These are phyloP conservation scores for Ophiobolus disseminans DNA, from an alignment of 2,329 filamentous ascomycete genomes.

Conservation along the genomic window DNA sequence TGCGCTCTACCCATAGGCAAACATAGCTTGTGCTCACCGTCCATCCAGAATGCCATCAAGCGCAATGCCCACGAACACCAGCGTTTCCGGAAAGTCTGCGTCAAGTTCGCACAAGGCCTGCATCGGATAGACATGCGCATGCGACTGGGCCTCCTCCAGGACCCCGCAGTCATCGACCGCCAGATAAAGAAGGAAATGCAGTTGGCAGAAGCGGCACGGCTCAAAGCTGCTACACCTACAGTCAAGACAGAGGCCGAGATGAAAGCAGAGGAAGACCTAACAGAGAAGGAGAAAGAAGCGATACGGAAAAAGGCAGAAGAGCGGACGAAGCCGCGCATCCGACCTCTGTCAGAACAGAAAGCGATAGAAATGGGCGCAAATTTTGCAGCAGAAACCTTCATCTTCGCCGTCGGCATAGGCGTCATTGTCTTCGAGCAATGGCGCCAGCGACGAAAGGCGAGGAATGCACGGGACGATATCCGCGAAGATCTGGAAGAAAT, in stretches of 20 bases:
- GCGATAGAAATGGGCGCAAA: constrained; percentile 74
- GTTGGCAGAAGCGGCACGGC: constrained; percentile 62
- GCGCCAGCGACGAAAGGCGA: constrained; percentile 67
- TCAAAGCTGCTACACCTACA: constrained; percentile 60
- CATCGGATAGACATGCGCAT: constrained; percentile 73
- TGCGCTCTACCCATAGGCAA: constrained; percentile 16
- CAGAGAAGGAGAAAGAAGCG: constrained; percentile 56
- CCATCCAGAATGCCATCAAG: constrained; percentile 68
- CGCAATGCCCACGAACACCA: constrained; percentile 73
- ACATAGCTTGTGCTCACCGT: constrained; percentile 6
- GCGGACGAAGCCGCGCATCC: constrained; percentile 60
- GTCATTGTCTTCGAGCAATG: constrained; percentile 69
- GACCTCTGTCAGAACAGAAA: constrained; percentile 70
- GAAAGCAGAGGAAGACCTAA: constrained; percentile 61
- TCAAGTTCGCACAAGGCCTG: constrained; percentile 68
- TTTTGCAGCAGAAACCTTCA: constrained; percentile 71
- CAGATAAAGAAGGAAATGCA: constrained; percentile 62
- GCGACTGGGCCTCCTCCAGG: constrained; percentile 69
- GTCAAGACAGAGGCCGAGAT: constrained; percentile 68
- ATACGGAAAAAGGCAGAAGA: constrained; percentile 53
- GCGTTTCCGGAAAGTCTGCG: constrained; percentile 66
- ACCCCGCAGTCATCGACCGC: constrained; percentile 62
- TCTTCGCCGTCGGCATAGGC: constrained; percentile 68
- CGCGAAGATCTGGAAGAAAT: constrained; percentile 65
- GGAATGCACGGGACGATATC: constrained; percentile 65